Conservation (phyloP, 1,139 yeast species). For the Meyerozyma athensensis region DNA sequence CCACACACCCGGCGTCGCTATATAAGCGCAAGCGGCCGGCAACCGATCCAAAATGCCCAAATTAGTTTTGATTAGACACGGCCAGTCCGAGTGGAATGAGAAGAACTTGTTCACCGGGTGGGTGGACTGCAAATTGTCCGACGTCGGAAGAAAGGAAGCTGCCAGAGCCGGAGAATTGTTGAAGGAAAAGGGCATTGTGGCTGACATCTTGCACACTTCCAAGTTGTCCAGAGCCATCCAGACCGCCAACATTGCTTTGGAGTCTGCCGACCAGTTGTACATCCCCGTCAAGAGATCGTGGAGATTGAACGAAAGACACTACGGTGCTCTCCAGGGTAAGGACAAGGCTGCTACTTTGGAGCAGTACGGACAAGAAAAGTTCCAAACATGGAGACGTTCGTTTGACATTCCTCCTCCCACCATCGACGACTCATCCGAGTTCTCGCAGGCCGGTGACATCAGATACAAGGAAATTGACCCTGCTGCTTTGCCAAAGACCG, state of each 20-base stretch:
- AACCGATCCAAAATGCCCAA: slow-evolving; percentile 45
- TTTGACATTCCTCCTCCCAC: slow-evolving; percentile 96
- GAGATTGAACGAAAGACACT: slow-evolving; percentile 99
- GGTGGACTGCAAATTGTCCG: slow-evolving; percentile 92
- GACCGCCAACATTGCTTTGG: slow-evolving; percentile 94
- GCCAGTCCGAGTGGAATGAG: slow-evolving; percentile 98
- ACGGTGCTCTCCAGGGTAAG: slow-evolving; percentile 98
- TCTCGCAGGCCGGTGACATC: slow-evolving; percentile 79
- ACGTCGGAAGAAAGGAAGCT: slow-evolving; percentile 85
- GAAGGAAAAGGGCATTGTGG: slow-evolving; percentile 79
- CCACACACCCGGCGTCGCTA: background rate
- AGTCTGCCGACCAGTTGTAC: slow-evolving; percentile 83
- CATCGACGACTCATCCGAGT: slow-evolving; percentile 72
- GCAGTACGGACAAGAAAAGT: slow-evolving; percentile 84
- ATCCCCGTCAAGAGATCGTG: slow-evolving; percentile 93
- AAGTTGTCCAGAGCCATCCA: slow-evolving; percentile 93
- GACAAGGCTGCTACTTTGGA: slow-evolving; percentile 93
- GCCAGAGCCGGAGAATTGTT: slow-evolving; percentile 89
- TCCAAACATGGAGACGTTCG: slow-evolving; percentile 98
- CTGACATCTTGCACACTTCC: slow-evolving; percentile 89
- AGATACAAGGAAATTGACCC: slow-evolving; percentile 85
- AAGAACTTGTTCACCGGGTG: slow-evolving; percentile 98
- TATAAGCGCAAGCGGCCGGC: background rate
- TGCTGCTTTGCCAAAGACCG: slow-evolving; percentile 85
- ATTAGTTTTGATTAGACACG: slow-evolving; percentile 89